Evolutionary conservation across 495 filamentous ascomycete species (phyloP).

Genomic region (Tirmania nivea): DNA sequence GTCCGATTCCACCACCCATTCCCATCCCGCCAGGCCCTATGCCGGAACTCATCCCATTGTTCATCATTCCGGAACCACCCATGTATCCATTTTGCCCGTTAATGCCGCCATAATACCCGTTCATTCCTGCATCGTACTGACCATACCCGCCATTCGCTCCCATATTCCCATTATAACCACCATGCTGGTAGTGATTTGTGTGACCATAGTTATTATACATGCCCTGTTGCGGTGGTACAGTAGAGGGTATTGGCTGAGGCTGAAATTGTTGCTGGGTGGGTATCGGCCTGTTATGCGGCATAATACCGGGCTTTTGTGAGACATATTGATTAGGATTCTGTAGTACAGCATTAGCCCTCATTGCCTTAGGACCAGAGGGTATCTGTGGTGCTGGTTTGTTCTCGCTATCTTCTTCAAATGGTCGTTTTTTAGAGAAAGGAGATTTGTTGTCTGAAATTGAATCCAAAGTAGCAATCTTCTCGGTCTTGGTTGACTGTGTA

Average conservation of each 20-base stretch:
- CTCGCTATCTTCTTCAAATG: not conserved
- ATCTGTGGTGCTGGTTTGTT: not conserved
- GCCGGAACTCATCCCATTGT: not conserved
- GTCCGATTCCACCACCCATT: not conserved
- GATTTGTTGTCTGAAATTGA: not conserved
- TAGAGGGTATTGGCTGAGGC: conserved; percentile 4
- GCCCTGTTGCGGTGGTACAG: conserved; percentile 14
- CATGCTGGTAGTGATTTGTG: conserved; percentile 24
- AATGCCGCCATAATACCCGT: not conserved
- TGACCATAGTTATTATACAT: conserved; percentile 23
- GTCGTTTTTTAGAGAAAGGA: not conserved
- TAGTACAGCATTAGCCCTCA: not conserved
- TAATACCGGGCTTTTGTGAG: not conserved
- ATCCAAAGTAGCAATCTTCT: not conserved
- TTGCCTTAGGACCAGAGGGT: not conserved
- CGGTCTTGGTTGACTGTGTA: not conserved
- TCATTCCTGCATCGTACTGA: not conserved
- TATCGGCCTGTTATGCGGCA: conserved; percentile 2
- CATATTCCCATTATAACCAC: conserved; percentile 20
- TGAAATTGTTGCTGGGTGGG: conserved; percentile 1
- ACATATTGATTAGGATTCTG: not conserved
- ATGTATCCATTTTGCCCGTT: not conserved
- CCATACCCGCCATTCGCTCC: not conserved
- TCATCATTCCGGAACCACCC: not conserved
- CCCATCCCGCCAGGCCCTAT: not conserved